phyloP scores from a whole-genome alignment of 2,329 filamentous ascomycete genomes.

The Monilinia aucupariae region DNA sequence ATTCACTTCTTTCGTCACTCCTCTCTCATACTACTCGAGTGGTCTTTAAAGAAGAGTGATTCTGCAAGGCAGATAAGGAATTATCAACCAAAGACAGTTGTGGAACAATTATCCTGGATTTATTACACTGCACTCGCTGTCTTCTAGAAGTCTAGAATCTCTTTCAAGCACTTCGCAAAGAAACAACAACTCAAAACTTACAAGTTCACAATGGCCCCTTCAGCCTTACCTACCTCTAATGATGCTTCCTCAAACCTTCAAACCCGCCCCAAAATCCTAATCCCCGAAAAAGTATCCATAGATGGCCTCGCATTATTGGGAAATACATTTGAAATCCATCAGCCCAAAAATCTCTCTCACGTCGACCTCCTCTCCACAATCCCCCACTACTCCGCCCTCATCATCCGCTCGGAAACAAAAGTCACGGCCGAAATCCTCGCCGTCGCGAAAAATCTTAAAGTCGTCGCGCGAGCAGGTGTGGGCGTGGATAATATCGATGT shows the following conservation, averaged over 20 bases:
- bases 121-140: background rate
- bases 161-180: background rate
- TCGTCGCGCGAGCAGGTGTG: slow-evolving; percentile 75
- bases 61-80: background rate
- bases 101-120: background rate
- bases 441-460: slow-evolving; percentile 63
- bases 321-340: slow-evolving; percentile 63
- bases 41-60: background rate
- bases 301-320: slow-evolving; percentile 68
- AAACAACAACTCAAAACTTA: background rate
- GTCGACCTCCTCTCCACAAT: slow-evolving; percentile 63
- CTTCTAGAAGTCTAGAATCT: background rate
- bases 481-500: slow-evolving; percentile 82
- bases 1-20: background rate
- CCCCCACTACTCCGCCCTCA: slow-evolving; percentile 66
- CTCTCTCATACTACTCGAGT: background rate
- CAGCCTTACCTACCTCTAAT: slow-evolving; percentile 18
- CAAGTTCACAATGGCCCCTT: slow-evolving; percentile 26
- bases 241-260: background rate
- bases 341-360: slow-evolving; percentile 55
- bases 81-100: background rate
- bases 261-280: slow-evolving; percentile 48
- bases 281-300: slow-evolving; percentile 74
- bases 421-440: slow-evolving; percentile 64
- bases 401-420: slow-evolving; percentile 77